Evolutionary conservation across 2,329 filamentous ascomycete genomes (phyloP).

Genomic region (Huntiella omanensis): DNA sequence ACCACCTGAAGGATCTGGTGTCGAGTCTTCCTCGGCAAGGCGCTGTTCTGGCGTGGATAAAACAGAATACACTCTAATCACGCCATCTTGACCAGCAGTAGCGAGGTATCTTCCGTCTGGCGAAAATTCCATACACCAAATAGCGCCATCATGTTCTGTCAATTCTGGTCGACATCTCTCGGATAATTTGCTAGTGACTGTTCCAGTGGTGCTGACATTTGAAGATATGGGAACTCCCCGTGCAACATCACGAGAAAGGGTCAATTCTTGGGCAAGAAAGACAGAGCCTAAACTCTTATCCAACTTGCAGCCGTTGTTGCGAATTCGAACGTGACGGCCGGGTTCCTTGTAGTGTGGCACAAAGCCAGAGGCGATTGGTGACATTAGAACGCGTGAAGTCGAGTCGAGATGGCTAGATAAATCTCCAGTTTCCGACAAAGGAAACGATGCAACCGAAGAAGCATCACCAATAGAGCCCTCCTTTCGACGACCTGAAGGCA

Average conservation of each 20-base stretch:
- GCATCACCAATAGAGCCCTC: conserved; percentile 22
- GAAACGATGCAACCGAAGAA: not conserved
- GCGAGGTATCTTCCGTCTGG: conserved; percentile 80
- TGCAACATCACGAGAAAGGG: conserved; percentile 18
- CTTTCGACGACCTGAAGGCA: conserved; percentile 15
- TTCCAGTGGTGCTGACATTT: not conserved
- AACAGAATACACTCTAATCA: conserved; percentile 77
- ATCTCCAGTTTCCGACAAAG: conserved; percentile 34
- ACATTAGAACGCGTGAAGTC: conserved; percentile 43
- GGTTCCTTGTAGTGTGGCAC: conserved; percentile 77
- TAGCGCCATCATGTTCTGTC: conserved; percentile 35
- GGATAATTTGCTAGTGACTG: not conserved
- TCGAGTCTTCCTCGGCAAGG: conserved; percentile 52
- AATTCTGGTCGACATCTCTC: conserved; percentile 17
- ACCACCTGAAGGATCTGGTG: conserved; percentile 24
- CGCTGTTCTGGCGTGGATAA: conserved; percentile 69
- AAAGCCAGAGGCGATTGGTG: conserved; percentile 43
- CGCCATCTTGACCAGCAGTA: conserved; percentile 73
- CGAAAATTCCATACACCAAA: conserved; percentile 89
- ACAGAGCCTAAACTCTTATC: conserved; percentile 64
- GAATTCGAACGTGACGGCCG: conserved; percentile 76
- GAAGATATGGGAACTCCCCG: not conserved
- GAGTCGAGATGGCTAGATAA: conserved; percentile 53
- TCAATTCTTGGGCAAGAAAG: conserved; percentile 80
- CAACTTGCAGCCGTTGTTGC: conserved; percentile 56